phyloP scores from a whole-genome alignment of 2,329 filamentous ascomycete genomes.

The Aureobasidium uvarum region DNA sequence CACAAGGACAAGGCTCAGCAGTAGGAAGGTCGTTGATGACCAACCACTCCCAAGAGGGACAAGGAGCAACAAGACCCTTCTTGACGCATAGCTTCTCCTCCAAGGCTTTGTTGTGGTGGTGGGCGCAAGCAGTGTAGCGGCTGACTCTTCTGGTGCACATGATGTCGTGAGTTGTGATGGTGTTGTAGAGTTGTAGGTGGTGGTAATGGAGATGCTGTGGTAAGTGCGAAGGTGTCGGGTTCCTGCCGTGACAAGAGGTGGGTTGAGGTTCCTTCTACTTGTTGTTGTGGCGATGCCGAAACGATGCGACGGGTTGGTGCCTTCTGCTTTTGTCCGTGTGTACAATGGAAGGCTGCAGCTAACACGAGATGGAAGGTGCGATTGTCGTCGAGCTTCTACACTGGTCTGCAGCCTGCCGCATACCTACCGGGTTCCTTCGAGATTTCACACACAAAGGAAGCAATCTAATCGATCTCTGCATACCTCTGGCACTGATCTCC shows the following conservation, averaged over 20 bases:
- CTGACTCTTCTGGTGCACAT: constrained; percentile 12
- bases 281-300: not conserved
- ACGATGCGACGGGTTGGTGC: not conserved
- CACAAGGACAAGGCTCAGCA: constrained; percentile 2
- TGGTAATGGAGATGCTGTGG: not conserved
- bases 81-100: constrained; percentile 1
- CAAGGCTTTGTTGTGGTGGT: not conserved
- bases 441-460: no score
- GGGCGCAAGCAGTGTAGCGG: not conserved
- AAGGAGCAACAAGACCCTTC: not conserved
- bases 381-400: not conserved
- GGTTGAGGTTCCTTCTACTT: not conserved
- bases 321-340: not conserved
- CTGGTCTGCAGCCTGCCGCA: not conserved
- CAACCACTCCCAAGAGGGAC: not conserved
- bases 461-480: no score
- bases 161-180: not conserved
- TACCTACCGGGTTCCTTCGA: no score
- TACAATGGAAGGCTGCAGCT: not conserved
- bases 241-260: not conserved
- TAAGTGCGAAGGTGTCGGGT: not conserved
- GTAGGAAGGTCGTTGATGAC: constrained; percentile 8
- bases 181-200: not conserved
- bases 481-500: no score
- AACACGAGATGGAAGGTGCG: not conserved